A percentile compares a stretch with the other conserved stretches of the same genome.
Conservation (phyloP, 306 rosid species). For the Quercus mongolica region DNA sequence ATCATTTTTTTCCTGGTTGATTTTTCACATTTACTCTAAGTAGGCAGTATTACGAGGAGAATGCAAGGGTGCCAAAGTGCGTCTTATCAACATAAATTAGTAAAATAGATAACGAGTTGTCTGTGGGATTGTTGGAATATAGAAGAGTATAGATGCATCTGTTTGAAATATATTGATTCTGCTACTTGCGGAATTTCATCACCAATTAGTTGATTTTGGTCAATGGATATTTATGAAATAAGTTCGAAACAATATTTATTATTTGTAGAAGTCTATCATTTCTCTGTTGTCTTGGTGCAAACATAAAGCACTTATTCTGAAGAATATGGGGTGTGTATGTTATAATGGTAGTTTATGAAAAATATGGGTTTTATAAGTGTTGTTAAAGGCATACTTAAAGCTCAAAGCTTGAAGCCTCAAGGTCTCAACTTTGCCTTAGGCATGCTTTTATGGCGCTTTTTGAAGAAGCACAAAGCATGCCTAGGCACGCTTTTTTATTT, state of each 20-base stretch:
- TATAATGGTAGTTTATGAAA: background rate
- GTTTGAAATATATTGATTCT: background rate
- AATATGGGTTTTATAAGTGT: background rate
- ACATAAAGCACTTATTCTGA: background rate
- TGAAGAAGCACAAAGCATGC: no score
- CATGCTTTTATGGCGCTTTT: no score
- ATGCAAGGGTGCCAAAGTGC: background rate
- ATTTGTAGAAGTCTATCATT: background rate
- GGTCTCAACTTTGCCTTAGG: no score
- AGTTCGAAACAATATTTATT: conserved; percentile 5
- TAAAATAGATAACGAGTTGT: background rate
- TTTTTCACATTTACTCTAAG: background rate
- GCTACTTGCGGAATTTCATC: background rate
- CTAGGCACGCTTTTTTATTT: no score
- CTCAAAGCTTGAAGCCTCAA: no score
- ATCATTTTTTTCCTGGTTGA: background rate
- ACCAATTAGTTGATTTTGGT: background rate
- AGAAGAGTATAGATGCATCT: background rate
- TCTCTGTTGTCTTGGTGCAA: background rate
- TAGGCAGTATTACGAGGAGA: background rate
- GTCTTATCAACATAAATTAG: background rate
- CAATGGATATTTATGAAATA: background rate
- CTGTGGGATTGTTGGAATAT: background rate
- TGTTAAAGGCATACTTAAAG: no score
- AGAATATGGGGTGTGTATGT: background rate